These are phyloP conservation scores for Tuber indicum DNA, from an alignment of 495 filamentous ascomycete genomes.

Conservation along the genomic window DNA sequence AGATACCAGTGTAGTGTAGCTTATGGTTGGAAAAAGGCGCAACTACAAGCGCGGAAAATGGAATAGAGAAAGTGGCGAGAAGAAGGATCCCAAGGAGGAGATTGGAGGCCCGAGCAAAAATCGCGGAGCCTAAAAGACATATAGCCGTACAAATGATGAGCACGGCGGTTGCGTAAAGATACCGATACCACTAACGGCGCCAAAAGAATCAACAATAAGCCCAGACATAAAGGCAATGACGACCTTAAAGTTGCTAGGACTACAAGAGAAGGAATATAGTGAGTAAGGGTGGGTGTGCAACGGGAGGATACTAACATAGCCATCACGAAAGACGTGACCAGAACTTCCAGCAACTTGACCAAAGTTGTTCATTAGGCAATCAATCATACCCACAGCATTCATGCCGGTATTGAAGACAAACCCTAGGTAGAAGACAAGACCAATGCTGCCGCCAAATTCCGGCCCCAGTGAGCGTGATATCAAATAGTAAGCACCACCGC, in stretches of 20 bases:
- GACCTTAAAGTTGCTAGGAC: not conserved
- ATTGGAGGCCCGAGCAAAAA: slow-evolving; percentile 75
- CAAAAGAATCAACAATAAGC: slow-evolving; percentile 15
- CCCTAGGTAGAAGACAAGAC: slow-evolving; percentile 80
- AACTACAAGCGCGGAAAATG: slow-evolving; percentile 62
- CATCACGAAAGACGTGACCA: slow-evolving; percentile 59
- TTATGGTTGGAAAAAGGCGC: slow-evolving; percentile 61
- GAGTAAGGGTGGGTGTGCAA: not conserved
- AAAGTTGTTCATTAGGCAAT: slow-evolving; percentile 74
- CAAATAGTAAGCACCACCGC: slow-evolving; percentile 81
- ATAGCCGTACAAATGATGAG: slow-evolving; percentile 67
- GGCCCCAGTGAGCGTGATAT: slow-evolving; percentile 82
- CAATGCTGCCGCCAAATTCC: slow-evolving; percentile 87
- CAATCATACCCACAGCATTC: slow-evolving; percentile 80
- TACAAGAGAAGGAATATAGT: not conserved
- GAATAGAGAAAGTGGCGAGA: slow-evolving; percentile 73
- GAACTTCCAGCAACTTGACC: slow-evolving; percentile 55
- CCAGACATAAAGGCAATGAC: not conserved
- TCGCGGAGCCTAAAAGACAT: slow-evolving; percentile 70
- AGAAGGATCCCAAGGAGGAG: slow-evolving; percentile 67
- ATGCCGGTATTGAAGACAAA: slow-evolving; percentile 80
- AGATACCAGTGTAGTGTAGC: slow-evolving; percentile 70
- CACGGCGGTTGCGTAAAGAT: slow-evolving; percentile 68
- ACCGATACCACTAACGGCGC: slow-evolving; percentile 59
- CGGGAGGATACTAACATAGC: slow-evolving; percentile 44